Percentiles rank a stretch among this genome's conserved stretches.
Conservation (phyloP, 352 stramenopile genomes). For the Aphanomyces stellatus region DNA sequence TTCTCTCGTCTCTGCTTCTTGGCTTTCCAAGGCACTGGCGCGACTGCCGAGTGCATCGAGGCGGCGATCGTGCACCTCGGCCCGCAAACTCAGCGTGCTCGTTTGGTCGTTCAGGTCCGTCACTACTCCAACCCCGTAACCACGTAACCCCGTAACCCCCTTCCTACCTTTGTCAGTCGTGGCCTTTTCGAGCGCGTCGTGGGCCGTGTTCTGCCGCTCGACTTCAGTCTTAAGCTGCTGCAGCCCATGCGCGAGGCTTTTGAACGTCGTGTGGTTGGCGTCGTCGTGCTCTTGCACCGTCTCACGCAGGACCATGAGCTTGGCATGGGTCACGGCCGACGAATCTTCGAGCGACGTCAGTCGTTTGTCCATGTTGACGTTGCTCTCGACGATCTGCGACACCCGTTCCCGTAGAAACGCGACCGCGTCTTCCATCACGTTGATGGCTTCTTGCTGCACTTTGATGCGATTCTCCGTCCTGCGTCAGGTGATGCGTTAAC, state of each 20-base stretch:
- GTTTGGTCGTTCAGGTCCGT: background rate
- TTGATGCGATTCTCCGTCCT: constrained; percentile 10
- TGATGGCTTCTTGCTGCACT: constrained; percentile 6
- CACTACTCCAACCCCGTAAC: background rate
- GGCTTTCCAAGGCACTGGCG: background rate
- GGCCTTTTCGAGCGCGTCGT: background rate
- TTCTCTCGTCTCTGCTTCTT: background rate
- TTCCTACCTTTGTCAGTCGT: background rate
- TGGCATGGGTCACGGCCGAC: background rate
- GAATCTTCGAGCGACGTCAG: background rate
- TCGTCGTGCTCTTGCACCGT: background rate
- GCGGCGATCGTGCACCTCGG: background rate
- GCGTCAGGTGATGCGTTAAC: background rate
- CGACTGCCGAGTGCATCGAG: background rate
- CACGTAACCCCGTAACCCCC: too few species aligned
- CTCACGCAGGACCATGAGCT: background rate
- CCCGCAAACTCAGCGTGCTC: background rate
- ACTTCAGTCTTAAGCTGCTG: background rate
- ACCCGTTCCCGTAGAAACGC: background rate
- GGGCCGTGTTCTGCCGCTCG: background rate
- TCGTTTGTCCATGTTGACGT: background rate
- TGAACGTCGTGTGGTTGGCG: background rate
- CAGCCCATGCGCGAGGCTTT: background rate
- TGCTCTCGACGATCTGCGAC: background rate
- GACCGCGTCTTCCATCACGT: constrained; percentile 3